Percentiles rank a stretch among this genome's conserved stretches.
These are phyloP conservation scores for Salix exigua DNA, from an alignment of 345 rosid species.

Conservation along the genomic window DNA sequence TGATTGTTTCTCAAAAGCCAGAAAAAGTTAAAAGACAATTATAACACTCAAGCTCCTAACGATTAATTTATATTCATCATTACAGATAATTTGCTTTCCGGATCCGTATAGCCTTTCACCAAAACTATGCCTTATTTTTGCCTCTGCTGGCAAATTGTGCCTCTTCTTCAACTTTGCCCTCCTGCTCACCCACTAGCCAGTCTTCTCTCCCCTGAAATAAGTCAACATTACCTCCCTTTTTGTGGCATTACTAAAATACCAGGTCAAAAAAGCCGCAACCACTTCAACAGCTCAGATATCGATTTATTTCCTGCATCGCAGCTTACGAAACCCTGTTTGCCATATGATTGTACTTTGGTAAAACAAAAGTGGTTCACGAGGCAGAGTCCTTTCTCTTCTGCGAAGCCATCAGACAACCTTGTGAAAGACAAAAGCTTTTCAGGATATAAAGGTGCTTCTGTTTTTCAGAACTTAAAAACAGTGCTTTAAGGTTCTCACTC, in stretches of 20 bases:
- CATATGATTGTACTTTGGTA: background rate
- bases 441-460: background rate
- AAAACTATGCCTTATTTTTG: no score
- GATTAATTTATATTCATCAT: no score
- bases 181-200: no score
- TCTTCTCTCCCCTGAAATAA: no score
- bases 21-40: no score
- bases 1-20: no score
- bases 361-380: background rate
- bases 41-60: no score
- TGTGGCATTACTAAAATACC: background rate
- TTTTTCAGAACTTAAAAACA: background rate
- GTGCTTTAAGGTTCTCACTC: background rate
- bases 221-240: background rate
- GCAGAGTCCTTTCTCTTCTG: background rate
- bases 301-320: background rate
- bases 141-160: no score
- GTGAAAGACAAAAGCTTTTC: background rate
- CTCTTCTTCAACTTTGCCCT: no score
- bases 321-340: slow-evolving; percentile 4
- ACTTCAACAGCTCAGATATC: background rate
- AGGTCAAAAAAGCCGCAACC: background rate
- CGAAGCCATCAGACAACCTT: background rate
- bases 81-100: no score
- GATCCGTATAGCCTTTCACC: no score